Evolutionary conservation across 331 rosid species (phyloP), one percentile per base, ranked within the genome.

Genomic region (Telfairia occidentalis): DNA sequence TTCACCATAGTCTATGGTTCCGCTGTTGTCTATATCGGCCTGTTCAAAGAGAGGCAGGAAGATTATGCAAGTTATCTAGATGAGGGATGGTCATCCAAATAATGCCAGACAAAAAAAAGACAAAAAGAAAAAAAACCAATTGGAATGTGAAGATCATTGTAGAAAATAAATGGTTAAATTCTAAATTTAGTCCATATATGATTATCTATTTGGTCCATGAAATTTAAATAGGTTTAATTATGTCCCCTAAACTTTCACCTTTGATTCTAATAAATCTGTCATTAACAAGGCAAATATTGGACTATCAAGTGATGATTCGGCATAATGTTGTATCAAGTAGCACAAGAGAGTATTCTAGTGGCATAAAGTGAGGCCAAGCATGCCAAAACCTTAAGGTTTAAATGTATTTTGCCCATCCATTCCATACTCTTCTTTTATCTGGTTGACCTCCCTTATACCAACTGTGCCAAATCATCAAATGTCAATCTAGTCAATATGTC

Each of bases 1-100:
- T 88, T 92, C 97, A 34, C 94, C 96, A n/a, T 92, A 92, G 82
- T 92, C 97, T 74, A 92, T 85, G 66, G 94, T 80, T 87, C 97
- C 97, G 81, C 67, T 90, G 73, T 90, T 86, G 88, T 92, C 96
- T 64, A 92, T 87, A 78, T 92, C 97, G 76, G 97, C 97, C 97
- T 92, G 84, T 60, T 77, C 75, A 80, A 57, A 55, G 71, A 73
- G 34, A 50, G 65, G 19, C 26, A 30, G 19, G n/a, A 72, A 69
- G 26, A 45, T 24, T 43, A 69, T 18, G 7, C 76, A 71, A 9
- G 28, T 26, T 9, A 71, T 15, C 24, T 45, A 45, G 38, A 67
- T 66, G 11, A 67, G 37, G 13, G 15, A 67, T 42, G 18, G 6
- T 42, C 5, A 3, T 42, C 37, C 18, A 50, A 16, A 58, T 23